Percentiles rank a stretch among this genome's conserved stretches.
Conservation (phyloP, 2,329 filamentous ascomycete genomes). For the Tolypocladium cylindrosporum region DNA sequence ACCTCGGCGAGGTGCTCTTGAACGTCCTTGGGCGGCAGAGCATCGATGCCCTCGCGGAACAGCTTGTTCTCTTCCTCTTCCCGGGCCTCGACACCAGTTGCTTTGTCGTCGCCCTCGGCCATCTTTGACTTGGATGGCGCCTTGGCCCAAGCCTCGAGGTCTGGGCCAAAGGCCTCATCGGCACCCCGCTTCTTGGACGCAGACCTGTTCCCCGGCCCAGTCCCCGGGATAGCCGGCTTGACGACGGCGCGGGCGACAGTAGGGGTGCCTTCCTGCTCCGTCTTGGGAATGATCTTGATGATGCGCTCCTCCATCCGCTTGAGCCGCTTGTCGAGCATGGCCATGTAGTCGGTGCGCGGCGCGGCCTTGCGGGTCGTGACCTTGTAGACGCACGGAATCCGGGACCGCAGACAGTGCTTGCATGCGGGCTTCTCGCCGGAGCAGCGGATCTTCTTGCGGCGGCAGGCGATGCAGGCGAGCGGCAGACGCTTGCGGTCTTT, state of each 20-base stretch:
- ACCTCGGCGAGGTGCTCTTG: slow-evolving; percentile 91
- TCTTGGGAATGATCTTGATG: slow-evolving; percentile 87
- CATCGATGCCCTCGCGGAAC: slow-evolving; percentile 71
- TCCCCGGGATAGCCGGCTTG: slow-evolving; percentile 61
- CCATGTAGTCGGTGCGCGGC: slow-evolving; percentile 96
- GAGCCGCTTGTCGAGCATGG: slow-evolving; percentile 90
- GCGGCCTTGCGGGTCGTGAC: slow-evolving; percentile 90
- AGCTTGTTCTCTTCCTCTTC: slow-evolving; percentile 68
- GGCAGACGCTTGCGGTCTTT: slow-evolving; percentile 92
- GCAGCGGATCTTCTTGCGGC: slow-evolving; percentile 95
- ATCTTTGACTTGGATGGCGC: slow-evolving; percentile 40
- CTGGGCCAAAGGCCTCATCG: slow-evolving; percentile 78
- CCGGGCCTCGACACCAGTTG: slow-evolving; percentile 45
- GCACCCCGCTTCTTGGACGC: slow-evolving; percentile 67
- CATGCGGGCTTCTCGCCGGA: slow-evolving; percentile 96
- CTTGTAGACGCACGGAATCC: slow-evolving; percentile 96
- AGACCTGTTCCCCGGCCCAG: slow-evolving; percentile 33
- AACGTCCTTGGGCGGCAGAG: slow-evolving; percentile 73
- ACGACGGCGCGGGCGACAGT: slow-evolving; percentile 71
- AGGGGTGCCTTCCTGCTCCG: slow-evolving; percentile 59
- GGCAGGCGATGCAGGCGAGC: slow-evolving; percentile 88
- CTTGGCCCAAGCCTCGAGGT: slow-evolving; percentile 73
- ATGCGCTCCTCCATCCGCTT: slow-evolving; percentile 98
- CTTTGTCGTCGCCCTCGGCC: slow-evolving; percentile 27
- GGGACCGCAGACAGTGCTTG: slow-evolving; percentile 86